Evolutionary conservation across 1,139 yeast species (phyloP).

Genomic region (Meyerozyma guilliermondii): DNA sequence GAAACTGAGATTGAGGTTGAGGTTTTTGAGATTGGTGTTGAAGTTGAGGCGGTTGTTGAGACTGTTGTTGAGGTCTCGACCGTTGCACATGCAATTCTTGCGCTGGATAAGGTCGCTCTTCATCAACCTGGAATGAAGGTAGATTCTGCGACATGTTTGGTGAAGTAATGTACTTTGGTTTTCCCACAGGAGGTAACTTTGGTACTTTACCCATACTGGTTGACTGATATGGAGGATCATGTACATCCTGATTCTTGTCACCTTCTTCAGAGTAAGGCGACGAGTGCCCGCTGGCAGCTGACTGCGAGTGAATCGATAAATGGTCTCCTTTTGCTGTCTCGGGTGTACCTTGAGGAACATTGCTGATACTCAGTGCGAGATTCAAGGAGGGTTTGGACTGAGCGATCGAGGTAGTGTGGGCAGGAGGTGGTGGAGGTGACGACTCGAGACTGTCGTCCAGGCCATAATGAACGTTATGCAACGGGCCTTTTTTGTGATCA

Average conservation of each 20-base stretch:
- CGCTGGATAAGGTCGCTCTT: constrained; percentile 6
- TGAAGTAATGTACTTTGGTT: constrained; percentile 31
- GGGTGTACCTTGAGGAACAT: constrained; percentile 17
- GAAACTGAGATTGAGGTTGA: neutral
- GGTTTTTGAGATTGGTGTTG: neutral
- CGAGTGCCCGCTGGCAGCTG: constrained; percentile 18
- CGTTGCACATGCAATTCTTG: constrained; percentile 6
- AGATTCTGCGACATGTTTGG: constrained; percentile 34
- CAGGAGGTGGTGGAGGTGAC: constrained; percentile 22
- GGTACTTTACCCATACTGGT: neutral
- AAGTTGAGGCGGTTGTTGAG: neutral
- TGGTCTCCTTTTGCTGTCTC: constrained; percentile 12
- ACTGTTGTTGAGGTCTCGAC: constrained; percentile 8
- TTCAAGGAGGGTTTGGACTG: constrained; percentile 11
- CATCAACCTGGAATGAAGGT: constrained; percentile 10
- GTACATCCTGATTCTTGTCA: constrained; percentile 2
- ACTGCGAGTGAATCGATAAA: constrained; percentile 24
- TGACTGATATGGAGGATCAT: neutral
- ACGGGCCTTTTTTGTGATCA: constrained; percentile 7
- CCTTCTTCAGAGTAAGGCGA: constrained; percentile 16
- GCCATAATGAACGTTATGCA: constrained; percentile 6
- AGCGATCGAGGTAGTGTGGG: constrained; percentile 10
- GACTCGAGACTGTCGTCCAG: constrained; percentile 15
- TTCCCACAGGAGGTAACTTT: constrained; percentile 6
- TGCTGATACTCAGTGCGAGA: constrained; percentile 12